Percentiles rank a stretch among this genome's conserved stretches.
Evolutionary conservation across 371 early-diverging fungal species (phyloP).

Genomic region (Lichtheimia corymbifera): DNA sequence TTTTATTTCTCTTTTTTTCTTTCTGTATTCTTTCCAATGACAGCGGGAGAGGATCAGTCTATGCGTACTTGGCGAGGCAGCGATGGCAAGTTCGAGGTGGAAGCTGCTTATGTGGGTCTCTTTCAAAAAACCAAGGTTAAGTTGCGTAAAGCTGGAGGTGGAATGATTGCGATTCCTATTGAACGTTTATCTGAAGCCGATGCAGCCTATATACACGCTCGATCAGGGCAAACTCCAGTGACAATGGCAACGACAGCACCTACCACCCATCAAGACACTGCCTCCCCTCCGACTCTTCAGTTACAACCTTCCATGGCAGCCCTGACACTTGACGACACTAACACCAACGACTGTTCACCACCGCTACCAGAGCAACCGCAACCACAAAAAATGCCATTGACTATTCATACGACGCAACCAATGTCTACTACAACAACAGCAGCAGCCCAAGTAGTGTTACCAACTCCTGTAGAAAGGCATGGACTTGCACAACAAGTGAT

Average conservation of each 20-base stretch:
- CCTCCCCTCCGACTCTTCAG: background rate
- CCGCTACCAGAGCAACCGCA: background rate
- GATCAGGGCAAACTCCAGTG: slow-evolving; percentile 3
- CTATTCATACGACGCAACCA: no score
- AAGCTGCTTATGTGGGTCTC: slow-evolving; percentile 35
- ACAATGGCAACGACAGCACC: background rate
- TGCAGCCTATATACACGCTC: slow-evolving; percentile 29
- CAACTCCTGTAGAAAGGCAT: slow-evolving; percentile 8
- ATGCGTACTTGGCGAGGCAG: slow-evolving; percentile 29
- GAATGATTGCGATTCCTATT: slow-evolving; percentile 40
- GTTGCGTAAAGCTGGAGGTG: slow-evolving; percentile 34
- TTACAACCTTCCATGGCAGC: slow-evolving; percentile 1
- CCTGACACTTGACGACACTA: background rate
- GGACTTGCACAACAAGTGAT: slow-evolving; percentile 20
- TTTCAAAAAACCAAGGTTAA: slow-evolving; percentile 47
- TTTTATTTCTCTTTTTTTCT: no score
- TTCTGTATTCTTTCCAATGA: no score
- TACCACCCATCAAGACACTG: background rate
- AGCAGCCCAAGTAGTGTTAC: background rate
- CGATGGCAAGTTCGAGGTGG: slow-evolving; percentile 40
- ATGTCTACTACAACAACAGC: no score
- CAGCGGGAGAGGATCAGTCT: no score
- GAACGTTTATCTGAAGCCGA: slow-evolving; percentile 33
- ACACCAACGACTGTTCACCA: background rate
- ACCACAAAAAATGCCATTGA: no score